phyloP scores from a whole-genome alignment of 805 yeast genomes.

The Wickerhamiella musiphila region DNA sequence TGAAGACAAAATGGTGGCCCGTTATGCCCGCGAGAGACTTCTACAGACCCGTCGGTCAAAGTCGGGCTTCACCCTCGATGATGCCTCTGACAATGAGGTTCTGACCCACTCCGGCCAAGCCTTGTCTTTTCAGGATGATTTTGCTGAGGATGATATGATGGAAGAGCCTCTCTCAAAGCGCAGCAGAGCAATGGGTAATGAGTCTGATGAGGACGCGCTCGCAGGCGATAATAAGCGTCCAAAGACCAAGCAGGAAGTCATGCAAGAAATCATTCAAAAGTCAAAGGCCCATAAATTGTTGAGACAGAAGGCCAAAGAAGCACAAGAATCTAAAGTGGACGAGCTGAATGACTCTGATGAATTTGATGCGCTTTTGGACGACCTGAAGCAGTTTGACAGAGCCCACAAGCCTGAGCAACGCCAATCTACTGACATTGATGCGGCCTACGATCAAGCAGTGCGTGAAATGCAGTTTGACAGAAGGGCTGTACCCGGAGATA shows the following conservation, averaged over 20 bases:
- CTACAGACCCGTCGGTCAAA: slow-evolving; percentile 13
- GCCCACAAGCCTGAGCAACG: slow-evolving; percentile 1
- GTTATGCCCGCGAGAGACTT: slow-evolving; percentile 83
- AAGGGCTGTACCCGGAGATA: slow-evolving; percentile 26
- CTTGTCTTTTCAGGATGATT: slow-evolving; percentile 40
- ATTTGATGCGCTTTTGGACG: slow-evolving; percentile 20
- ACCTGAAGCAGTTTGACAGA: slow-evolving; percentile 12
- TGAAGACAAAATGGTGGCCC: slow-evolving; percentile 88
- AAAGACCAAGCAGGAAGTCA: slow-evolving; percentile 26
- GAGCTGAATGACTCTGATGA: slow-evolving; percentile 22
- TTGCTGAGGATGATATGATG: slow-evolving; percentile 30
- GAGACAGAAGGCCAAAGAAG: slow-evolving; percentile 25
- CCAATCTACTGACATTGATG: slow-evolving; percentile 2
- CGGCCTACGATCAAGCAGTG: slow-evolving; percentile 19
- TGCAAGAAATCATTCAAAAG: slow-evolving; percentile 29
- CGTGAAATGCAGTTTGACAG: slow-evolving; percentile 26
- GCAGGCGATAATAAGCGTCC: slow-evolving; percentile 25
- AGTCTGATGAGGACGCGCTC: slow-evolving; percentile 12
- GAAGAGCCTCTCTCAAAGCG: slow-evolving; percentile 3
- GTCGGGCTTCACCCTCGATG: slow-evolving; percentile 52
- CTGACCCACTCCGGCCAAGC: slow-evolving; percentile 72
- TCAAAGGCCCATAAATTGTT: slow-evolving; percentile 26
- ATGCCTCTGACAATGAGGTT: slow-evolving; percentile 32
- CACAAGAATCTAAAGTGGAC: slow-evolving; percentile 22
- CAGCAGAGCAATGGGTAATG: slow-evolving; percentile 18